These are phyloP conservation scores for Ustilago shanxiensis DNA, from an alignment of 1,284 basidiomycete genomes.

Conservation along the genomic window DNA sequence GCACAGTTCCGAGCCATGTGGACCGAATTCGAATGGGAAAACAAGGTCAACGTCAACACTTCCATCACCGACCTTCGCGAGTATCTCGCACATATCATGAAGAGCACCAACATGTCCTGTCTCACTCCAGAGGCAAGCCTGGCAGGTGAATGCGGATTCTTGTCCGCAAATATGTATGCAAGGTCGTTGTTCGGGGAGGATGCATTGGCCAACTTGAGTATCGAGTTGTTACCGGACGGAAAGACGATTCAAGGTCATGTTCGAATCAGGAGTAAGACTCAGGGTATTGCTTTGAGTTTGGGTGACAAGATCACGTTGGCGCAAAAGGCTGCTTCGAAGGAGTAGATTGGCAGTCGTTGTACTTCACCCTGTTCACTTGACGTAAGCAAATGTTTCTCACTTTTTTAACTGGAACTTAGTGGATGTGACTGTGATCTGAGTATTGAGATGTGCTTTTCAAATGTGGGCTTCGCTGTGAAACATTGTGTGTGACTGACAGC, in stretches of 20 bases:
- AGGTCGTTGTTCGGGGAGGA: slow-evolving; percentile 95
- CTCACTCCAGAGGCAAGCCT: slow-evolving; percentile 92
- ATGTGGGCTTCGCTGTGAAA: background rate
- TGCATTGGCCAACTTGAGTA: slow-evolving; percentile 92
- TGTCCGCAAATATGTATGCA: slow-evolving; percentile 93
- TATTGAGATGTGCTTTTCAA: background rate
- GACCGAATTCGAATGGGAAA: slow-evolving; percentile 99
- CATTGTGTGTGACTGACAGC: background rate
- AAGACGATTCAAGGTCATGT: slow-evolving; percentile 68
- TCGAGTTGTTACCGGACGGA: slow-evolving; percentile 84
- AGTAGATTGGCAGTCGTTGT: slow-evolving; percentile 7
- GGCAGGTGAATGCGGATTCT: slow-evolving; percentile 91
- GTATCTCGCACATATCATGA: slow-evolving; percentile 83
- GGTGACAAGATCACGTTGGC: slow-evolving; percentile 81
- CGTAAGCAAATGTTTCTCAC: background rate
- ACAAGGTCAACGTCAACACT: slow-evolving; percentile 91
- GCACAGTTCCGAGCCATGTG: slow-evolving; percentile 88
- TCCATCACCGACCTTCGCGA: slow-evolving; percentile 82
- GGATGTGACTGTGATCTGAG: background rate
- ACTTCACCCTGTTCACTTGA: background rate
- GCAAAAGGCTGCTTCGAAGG: slow-evolving; percentile 35
- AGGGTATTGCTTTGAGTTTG: slow-evolving; percentile 85
- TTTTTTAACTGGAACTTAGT: background rate
- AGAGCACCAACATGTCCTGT: slow-evolving; percentile 95
- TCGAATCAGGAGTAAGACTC: slow-evolving; percentile 67